Base-by-base conservation (phyloP, 1,139 yeast species). In the Hyphopichia pseudoburtonii region DNA sequence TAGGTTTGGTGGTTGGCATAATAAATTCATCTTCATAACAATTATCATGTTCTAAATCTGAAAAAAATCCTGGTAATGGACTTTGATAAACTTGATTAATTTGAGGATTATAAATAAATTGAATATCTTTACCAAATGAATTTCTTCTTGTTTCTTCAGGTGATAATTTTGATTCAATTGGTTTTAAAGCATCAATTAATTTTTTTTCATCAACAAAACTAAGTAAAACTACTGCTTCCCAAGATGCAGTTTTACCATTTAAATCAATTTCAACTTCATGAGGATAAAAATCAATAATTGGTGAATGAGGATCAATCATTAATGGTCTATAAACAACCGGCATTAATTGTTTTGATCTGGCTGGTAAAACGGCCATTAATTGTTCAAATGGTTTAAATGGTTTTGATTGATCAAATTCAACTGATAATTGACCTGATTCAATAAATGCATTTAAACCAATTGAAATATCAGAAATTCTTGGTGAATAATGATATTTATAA, bases 211-310 rank as follows among this genome's bases (percentile, higher is more conserved):
- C 97, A 36, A 92, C 97, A 70, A 94, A 94, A 10, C 95, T 85
- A 44, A 92, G 76, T 55, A 88, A 78, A n/a, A 92, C 96, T 39
- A 92, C 97, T 7, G 97, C 97, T 65, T 92, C 98, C 99, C 99
- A 92, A 35, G 87, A 83, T 6, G 95, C 95, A 38, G 90, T 86
- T 59, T 92, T 94, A 36, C 97, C 98, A 56, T 92, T 94, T 77
- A 82, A 73, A 64, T 94, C 98, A 34, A 88, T 74, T 39, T 82
- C 90, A 44, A 92, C 96, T 44, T 87, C 88, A 44, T 77, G 74
- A 4, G 99, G 99, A 56, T 94, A 92, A 52, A 89, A 90, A 48
- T 88, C 96, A 41, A 75, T 76, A 47, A 94, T 89, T 19, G 97
- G 96, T 2, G 97, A 90, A 36, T 73, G 73, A 33, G 82, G 83